Conservation (phyloP, 2,329 filamentous ascomycete genomes). For the Hortaea werneckii region DNA sequence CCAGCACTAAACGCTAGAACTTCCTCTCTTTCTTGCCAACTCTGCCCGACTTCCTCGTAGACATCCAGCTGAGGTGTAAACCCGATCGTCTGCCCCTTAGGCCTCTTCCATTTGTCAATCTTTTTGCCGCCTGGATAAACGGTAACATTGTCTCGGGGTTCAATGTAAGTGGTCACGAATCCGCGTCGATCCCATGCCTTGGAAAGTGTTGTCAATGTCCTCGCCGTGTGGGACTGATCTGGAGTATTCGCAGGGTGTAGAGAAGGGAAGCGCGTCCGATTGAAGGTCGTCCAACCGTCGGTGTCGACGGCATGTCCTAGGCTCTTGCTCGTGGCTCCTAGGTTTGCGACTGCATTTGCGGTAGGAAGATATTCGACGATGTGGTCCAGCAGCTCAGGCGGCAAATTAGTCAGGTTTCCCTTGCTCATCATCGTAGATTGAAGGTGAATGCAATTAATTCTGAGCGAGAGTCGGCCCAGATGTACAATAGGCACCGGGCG, state of each 20-base stretch:
- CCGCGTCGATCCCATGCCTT: slow-evolving; percentile 48
- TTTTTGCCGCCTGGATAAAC: slow-evolving; percentile 17
- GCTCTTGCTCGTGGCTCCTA: slow-evolving; percentile 37
- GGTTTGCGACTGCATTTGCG: slow-evolving; percentile 32
- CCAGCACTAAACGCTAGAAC: slow-evolving; percentile 52
- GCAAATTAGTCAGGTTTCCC: slow-evolving; percentile 24
- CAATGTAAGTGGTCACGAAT: slow-evolving; percentile 44
- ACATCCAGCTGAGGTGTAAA: slow-evolving; percentile 41
- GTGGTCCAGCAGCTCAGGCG: slow-evolving; percentile 29
- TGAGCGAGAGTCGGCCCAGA: no score
- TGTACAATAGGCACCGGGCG: no score
- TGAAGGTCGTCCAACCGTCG: slow-evolving; percentile 39
- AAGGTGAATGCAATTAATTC: no score
- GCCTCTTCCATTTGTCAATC: slow-evolving; percentile 30
- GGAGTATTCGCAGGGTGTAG: slow-evolving; percentile 14
- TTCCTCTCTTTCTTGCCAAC: slow-evolving; percentile 43
- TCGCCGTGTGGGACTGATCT: slow-evolving; percentile 41
- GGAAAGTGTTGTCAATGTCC: slow-evolving; percentile 46
- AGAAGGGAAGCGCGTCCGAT: slow-evolving; percentile 39
- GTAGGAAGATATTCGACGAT: slow-evolving; percentile 34
- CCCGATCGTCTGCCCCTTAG: slow-evolving; percentile 44
- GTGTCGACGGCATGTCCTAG: slow-evolving; percentile 37
- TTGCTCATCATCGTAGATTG: slow-evolving; percentile 4
- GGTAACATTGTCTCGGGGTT: slow-evolving; percentile 30
- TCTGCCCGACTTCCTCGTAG: slow-evolving; percentile 17